These are phyloP conservation scores for Hymenoscyphus infarciens DNA, from an alignment of 2,329 filamentous ascomycete genomes.

Conservation along the genomic window DNA sequence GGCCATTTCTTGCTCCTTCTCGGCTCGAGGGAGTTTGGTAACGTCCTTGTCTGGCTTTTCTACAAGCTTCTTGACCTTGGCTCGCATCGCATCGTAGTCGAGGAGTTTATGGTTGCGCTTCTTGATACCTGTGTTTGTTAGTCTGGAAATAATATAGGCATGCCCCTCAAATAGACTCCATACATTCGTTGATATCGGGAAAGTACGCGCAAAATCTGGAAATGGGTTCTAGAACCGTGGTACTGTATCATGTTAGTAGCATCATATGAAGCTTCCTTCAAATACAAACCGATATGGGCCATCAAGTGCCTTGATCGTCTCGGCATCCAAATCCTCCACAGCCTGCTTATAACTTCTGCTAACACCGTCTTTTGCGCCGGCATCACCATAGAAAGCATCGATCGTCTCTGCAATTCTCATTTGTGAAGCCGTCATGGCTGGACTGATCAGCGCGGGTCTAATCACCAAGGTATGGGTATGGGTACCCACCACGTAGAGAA, in stretches of 20 bases:
- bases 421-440: slow-evolving; percentile 97
- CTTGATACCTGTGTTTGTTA: slow-evolving; percentile 69
- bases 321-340: slow-evolving; percentile 93
- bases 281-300: slow-evolving; percentile 76
- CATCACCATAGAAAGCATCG: slow-evolving; percentile 97
- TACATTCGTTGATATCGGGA: slow-evolving; percentile 96
- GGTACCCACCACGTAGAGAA: slow-evolving; percentile 71
- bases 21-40: slow-evolving; percentile 89
- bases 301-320: slow-evolving; percentile 97
- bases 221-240: slow-evolving; percentile 93
- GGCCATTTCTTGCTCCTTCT: slow-evolving; percentile 95
- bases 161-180: slow-evolving; percentile 26
- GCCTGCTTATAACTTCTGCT: slow-evolving; percentile 97
- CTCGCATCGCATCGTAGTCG: slow-evolving; percentile 93
- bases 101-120: slow-evolving; percentile 98
- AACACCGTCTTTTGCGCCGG: slow-evolving; percentile 90
- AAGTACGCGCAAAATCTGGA: slow-evolving; percentile 97
- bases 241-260: slow-evolving; percentile 45
- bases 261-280: neutral
- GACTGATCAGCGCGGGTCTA: slow-evolving; percentile 15
- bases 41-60: slow-evolving; percentile 99
- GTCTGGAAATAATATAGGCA: neutral
- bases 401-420: slow-evolving; percentile 99
- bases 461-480: neutral
- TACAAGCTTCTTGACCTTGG: slow-evolving; percentile 92